Evolutionary conservation across 768 basidiomycete genomes (phyloP), one percentile per base, ranked within the genome.

Genomic region (Boletus rufocinnamomeus): DNA sequence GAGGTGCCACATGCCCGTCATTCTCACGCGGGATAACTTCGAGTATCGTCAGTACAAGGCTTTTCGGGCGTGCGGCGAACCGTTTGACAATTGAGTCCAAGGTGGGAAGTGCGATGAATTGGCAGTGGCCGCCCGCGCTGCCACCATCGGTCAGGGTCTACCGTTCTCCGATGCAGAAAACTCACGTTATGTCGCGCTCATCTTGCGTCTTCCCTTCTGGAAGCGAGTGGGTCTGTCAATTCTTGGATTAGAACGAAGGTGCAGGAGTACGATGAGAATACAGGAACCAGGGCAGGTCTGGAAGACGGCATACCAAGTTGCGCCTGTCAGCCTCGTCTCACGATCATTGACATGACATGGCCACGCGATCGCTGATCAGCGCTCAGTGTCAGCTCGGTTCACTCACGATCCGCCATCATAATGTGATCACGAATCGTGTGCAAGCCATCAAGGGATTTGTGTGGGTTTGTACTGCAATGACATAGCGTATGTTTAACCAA

Each of bases 301-400:
- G 35, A 17, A 19, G 8, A n/a, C 27, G 25, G 16, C 21, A 5
- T 4, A 2, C 2, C 37, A 7, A 34, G 30, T 9, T 25, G 37
- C 10, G 13, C 37, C 6, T n/a, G 21, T 16, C 27, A 14, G 9
- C 9, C 21, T 16, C 49, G 30, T 56, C 60, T 21, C 60, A 60
- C 46, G 49, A 4, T 45, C 23, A 63, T 30, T 10, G 35, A 44
- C n/a, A 2, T 45, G 21, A 44, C n/a, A 2, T 45, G 21, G 16
- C 49, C 62, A 61, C 50, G 51, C 43, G 63, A 56, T 54, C 2
- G 62, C 28, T 40, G 45, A 63, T 63, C 63, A 52, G 41, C 50
- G 63, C 56, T 50, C 61, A 30, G 6, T 34, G 46, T 40, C 52
- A 19, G 34, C 50, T 48, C 28, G 45, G 34, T 25, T 49, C 19